Evolutionary conservation across 2,329 filamentous ascomycete genomes (phyloP).

Genomic region (Phaeosphaeriaceae sp.): DNA sequence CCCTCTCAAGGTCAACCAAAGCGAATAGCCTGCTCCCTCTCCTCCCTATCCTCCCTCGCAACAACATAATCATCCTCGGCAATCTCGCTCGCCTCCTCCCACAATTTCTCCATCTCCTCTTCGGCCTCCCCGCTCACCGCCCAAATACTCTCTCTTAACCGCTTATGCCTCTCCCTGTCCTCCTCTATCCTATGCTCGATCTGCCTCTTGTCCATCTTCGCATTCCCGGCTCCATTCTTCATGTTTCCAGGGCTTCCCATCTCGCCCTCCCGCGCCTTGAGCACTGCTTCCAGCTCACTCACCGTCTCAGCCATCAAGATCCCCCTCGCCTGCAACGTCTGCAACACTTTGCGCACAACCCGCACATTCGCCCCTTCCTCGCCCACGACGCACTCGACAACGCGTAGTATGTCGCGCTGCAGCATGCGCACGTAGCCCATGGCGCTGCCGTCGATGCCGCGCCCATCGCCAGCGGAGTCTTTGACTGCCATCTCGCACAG

Average conservation of each 20-base stretch:
- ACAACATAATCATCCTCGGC: conserved; percentile 85
- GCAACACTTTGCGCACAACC: conserved; percentile 82
- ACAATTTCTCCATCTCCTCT: conserved; percentile 78
- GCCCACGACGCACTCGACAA: conserved; percentile 93
- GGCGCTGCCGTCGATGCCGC: conserved; percentile 67
- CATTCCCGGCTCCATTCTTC: conserved; percentile 43
- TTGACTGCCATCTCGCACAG: conserved; percentile 85
- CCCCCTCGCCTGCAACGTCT: conserved; percentile 71
- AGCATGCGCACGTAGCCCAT: conserved; percentile 91
- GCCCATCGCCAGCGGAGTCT: conserved; percentile 76
- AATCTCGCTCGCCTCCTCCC: conserved; percentile 86
- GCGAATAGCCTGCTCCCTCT: conserved; percentile 58
- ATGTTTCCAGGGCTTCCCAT: conserved; percentile 23
- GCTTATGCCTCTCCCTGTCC: conserved; percentile 92
- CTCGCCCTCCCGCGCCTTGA: conserved; percentile 75
- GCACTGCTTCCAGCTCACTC: conserved; percentile 78
- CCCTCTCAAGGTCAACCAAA: conserved; percentile 42
- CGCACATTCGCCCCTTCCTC: conserved; percentile 90
- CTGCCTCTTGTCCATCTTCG: conserved; percentile 79
- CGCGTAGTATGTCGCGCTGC: conserved; percentile 86
- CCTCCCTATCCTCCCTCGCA: conserved; percentile 74
- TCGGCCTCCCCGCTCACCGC: conserved; percentile 70
- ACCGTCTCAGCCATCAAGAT: conserved; percentile 80
- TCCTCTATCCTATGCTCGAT: conserved; percentile 97
- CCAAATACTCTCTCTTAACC: conserved; percentile 92